Percentiles rank a stretch among this genome's conserved stretches.
Conservation (phyloP, 192 early-diverging fungal species). For the Oehlia diaphana region DNA sequence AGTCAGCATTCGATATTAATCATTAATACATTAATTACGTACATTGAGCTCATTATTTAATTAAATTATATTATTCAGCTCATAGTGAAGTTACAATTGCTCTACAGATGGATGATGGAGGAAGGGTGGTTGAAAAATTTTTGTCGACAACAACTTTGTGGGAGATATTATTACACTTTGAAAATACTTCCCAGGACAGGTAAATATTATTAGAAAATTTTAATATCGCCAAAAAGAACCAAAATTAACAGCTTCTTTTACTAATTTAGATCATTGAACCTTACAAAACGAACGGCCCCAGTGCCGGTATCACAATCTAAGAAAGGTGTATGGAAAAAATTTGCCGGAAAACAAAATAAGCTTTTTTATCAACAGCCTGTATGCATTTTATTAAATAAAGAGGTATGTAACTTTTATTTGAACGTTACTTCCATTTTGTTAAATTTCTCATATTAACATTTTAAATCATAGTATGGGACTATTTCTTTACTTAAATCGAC, state of each 20-base stretch:
- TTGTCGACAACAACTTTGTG: slow-evolving; percentile 61
- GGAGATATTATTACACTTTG: slow-evolving; percentile 64
- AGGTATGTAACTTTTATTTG: slow-evolving; percentile 41
- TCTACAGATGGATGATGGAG: slow-evolving; percentile 71
- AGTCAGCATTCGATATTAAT: background rate
- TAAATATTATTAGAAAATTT: slow-evolving; percentile 28
- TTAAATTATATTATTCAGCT: slow-evolving; percentile 21
- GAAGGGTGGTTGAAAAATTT: slow-evolving; percentile 66
- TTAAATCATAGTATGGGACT: slow-evolving; percentile 49
- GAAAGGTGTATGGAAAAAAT: slow-evolving; percentile 36
- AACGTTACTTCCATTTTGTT: background rate
- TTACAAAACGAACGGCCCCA: slow-evolving; percentile 49
- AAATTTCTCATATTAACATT: background rate
- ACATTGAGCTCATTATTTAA: slow-evolving; percentile 7
- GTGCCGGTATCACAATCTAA: slow-evolving; percentile 34
- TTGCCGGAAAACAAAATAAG: slow-evolving; percentile 33
- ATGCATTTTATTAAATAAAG: slow-evolving; percentile 62
- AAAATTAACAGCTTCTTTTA: background rate
- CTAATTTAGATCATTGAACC: slow-evolving; percentile 46
- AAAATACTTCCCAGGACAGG: slow-evolving; percentile 38
- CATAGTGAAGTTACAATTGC: slow-evolving; percentile 59
- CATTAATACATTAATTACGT: background rate
- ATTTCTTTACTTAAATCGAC: slow-evolving; percentile 63
- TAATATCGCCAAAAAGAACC: background rate
- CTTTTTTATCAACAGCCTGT: slow-evolving; percentile 63